Conservation (phyloP, 1,284 basidiomycete genomes). For the Ustilago nuda region DNA sequence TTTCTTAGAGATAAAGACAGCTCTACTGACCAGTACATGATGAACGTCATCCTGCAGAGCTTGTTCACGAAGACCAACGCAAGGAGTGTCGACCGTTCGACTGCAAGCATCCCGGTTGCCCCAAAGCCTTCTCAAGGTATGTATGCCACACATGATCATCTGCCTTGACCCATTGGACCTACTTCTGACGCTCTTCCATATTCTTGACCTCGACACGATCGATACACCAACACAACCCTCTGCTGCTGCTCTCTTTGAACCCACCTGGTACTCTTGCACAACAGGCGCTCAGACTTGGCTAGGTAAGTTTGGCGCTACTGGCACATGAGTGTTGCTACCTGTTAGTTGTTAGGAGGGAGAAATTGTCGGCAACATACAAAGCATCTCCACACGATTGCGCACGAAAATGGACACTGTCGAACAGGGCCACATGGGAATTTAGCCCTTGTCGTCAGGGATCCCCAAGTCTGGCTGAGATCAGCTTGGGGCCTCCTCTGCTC, state of each 20-base stretch:
- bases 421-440: slow-evolving; percentile 33
- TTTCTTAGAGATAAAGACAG: neutral
- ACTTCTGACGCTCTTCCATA: neutral
- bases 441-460: neutral
- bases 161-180: neutral
- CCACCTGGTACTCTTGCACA: neutral
- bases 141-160: neutral
- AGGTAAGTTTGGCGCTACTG: slow-evolving; percentile 29
- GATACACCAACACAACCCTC: neutral
- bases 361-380: neutral
- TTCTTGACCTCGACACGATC: neutral
- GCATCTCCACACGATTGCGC: slow-evolving; percentile 20
- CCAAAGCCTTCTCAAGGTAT: slow-evolving; percentile 61
- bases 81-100: slow-evolving; percentile 55
- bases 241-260: neutral
- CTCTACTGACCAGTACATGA: neutral
- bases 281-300: slow-evolving; percentile 56
- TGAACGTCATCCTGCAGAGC: slow-evolving; percentile 29
- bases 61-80: slow-evolving; percentile 60
- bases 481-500: too few species aligned
- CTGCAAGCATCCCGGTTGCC: slow-evolving; percentile 52
- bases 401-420: slow-evolving; percentile 18
- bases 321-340: neutral
- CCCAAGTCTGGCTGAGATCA: too few species aligned
- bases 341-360: too few species aligned